A percentile compares a stretch with the other conserved stretches of the same genome.
These are phyloP conservation scores for Moniliella sp. DNA, from an alignment of 1,284 basidiomycete species.

Conservation along the genomic window DNA sequence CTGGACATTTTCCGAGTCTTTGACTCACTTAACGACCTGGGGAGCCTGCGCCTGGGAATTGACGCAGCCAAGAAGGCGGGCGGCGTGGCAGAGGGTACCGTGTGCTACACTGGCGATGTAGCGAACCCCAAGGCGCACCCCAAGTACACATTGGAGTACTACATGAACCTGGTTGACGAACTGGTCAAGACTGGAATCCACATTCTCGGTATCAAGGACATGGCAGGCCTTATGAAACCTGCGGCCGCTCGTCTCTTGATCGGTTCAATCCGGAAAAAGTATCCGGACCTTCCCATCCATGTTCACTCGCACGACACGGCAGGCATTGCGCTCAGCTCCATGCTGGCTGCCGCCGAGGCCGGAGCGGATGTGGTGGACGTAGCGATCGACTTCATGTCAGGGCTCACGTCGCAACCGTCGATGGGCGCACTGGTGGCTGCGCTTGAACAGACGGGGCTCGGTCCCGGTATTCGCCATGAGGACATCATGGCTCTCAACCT, in stretches of 20 bases:
- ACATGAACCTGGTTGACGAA: conserved; percentile 81
- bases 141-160: conserved; percentile 96
- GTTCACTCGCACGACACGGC: conserved; percentile 99
- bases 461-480: conserved; percentile 86
- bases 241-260: conserved; percentile 79
- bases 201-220: conserved; percentile 94
- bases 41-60: conserved; percentile 40
- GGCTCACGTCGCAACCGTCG: conserved; percentile 87
- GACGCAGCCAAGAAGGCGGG: conserved; percentile 99
- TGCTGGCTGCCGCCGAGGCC: conserved; percentile 82
- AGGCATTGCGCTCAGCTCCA: conserved; percentile 84
- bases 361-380: conserved; percentile 96
- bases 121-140: conserved; percentile 74
- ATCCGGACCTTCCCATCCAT: conserved; percentile 94
- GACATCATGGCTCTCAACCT: conserved; percentile 91
- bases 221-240: conserved; percentile 94
- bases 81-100: conserved; percentile 66
- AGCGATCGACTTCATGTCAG: conserved; percentile 87
- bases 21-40: conserved; percentile 52
- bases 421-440: conserved; percentile 92
- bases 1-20: conserved; percentile 99
- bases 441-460: conserved; percentile 78
- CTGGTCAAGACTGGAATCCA: conserved; percentile 89
- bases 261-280: conserved; percentile 75
- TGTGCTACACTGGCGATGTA: conserved; percentile 97